Evolutionary conservation across 2,329 filamentous ascomycete species (phyloP).

Genomic region (Cordyceps farinosa): DNA sequence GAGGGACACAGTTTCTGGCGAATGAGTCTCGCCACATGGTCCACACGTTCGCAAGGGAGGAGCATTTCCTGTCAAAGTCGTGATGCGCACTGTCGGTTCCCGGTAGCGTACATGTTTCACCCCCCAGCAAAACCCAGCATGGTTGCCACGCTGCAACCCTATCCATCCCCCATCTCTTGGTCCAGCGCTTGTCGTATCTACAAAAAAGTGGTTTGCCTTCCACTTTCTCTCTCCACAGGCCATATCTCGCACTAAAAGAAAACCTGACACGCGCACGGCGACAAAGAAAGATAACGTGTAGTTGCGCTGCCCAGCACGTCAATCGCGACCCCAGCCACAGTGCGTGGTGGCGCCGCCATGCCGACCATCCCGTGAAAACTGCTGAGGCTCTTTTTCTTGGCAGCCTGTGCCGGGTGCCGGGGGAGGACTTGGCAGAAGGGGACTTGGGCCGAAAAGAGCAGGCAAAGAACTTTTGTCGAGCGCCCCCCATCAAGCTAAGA

Average conservation of each 20-base stretch:
- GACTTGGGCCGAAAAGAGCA: neutral
- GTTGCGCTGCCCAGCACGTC: neutral
- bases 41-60: neutral
- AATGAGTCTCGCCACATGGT: neutral
- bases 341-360: slow-evolving; percentile 14
- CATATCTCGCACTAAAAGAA: neutral
- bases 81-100: neutral
- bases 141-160: neutral
- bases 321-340: neutral
- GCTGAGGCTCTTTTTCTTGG: neutral
- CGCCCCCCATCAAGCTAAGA: neutral
- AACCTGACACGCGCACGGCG: neutral
- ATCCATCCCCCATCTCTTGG: neutral
- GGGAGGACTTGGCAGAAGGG: no score
- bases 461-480: slow-evolving; percentile 3
- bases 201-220: slow-evolving; percentile 10
- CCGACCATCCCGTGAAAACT: neutral
- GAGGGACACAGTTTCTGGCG: neutral
- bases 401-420: neutral
- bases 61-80: neutral
- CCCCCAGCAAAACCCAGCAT: neutral
- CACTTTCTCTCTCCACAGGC: neutral
- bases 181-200: neutral
- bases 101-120: neutral
- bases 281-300: neutral